Evolutionary conservation across 768 basidiomycete genomes (phyloP).

Genomic region (Lentinula lateritia): DNA sequence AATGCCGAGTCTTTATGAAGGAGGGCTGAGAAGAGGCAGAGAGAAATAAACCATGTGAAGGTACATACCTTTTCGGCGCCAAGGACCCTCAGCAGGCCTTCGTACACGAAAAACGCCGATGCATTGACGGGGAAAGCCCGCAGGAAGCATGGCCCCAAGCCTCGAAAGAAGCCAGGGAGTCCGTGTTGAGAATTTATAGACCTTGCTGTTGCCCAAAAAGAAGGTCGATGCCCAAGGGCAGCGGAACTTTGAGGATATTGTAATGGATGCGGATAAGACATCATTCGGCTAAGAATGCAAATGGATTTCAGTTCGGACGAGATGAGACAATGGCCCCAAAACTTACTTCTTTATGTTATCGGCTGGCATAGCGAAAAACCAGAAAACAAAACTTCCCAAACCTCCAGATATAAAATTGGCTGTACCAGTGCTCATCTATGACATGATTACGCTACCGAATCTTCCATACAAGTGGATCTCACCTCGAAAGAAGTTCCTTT

Average conservation of each 20-base stretch:
- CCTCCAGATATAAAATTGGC: slow-evolving; percentile 67
- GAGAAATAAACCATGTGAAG: neutral
- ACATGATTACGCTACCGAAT: neutral
- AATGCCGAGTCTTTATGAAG: slow-evolving; percentile 38
- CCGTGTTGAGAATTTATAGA: slow-evolving; percentile 52
- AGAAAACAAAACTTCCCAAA: slow-evolving; percentile 55
- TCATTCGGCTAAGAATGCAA: slow-evolving; percentile 47
- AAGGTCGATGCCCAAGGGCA: slow-evolving; percentile 25
- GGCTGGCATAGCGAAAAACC: slow-evolving; percentile 65
- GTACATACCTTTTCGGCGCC: slow-evolving; percentile 59
- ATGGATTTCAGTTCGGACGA: neutral
- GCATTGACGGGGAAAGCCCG: slow-evolving; percentile 79
- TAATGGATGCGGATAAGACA: slow-evolving; percentile 48
- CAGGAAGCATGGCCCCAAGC: slow-evolving; percentile 60
- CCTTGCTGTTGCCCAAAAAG: slow-evolving; percentile 44
- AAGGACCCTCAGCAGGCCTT: slow-evolving; percentile 59
- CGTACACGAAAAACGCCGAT: slow-evolving; percentile 74
- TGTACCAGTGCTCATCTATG: slow-evolving; percentile 52
- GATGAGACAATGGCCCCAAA: slow-evolving; percentile 5
- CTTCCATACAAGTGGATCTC: neutral
- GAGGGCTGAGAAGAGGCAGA: neutral
- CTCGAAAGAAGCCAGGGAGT: slow-evolving; percentile 54
- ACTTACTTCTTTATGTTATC: slow-evolving; percentile 82
- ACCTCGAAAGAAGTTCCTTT: neutral
- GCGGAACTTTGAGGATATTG: slow-evolving; percentile 30